Evolutionary conservation across 495 filamentous ascomycete species (phyloP), one percentile per base, ranked within the genome.

Genomic region (Neurospora sp.): DNA sequence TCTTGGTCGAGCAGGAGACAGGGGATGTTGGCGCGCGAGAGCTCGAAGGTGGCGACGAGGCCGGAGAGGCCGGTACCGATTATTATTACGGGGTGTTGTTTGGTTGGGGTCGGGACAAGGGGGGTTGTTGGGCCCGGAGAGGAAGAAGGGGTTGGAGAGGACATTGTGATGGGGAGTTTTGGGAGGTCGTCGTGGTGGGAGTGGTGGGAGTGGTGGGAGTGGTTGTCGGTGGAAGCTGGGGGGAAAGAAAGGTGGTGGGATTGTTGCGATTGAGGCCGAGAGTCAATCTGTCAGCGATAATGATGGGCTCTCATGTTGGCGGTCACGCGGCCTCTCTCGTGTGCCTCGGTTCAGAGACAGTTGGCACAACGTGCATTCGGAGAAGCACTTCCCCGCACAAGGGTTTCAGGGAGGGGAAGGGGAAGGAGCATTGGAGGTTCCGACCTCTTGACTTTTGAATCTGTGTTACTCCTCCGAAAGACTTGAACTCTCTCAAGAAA

Each of bases 21-120:
- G 4, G 78, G 81, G 18, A 87, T 78, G 68, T 78, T 75, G 35
- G 75, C 82, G 70, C 77, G 75, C 20, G 84, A 77, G n/a, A 87
- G 82, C 74, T 87, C 85, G 70, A 79, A 83, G 71, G 85, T 84
- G 10, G 85, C 84, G 42, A 87, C 85, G 9, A 87, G 83, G 8
- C 84, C 85, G 71, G 85, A 84, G 12, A 87, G 82, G 72, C 85
- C 85, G 45, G 78, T 82, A 71, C 85, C 85, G 69, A 87, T 76
- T 70, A 87, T 85, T 71, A 87, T 83, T 69, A 87, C 84, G 61
- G 84, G 83, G 70, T 81, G 68, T 18, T 59, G 0, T 12, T 69
- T 35, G 18, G 44, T 40, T 3, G 59, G 38, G 72, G 20, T 35
- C 4, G 41, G 44, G 31, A n/a, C n/a, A n/a, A 18, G 6, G 41